phyloP scores from a whole-genome alignment of 495 filamentous ascomycete genomes.

The Corynascus novoguineensis region DNA sequence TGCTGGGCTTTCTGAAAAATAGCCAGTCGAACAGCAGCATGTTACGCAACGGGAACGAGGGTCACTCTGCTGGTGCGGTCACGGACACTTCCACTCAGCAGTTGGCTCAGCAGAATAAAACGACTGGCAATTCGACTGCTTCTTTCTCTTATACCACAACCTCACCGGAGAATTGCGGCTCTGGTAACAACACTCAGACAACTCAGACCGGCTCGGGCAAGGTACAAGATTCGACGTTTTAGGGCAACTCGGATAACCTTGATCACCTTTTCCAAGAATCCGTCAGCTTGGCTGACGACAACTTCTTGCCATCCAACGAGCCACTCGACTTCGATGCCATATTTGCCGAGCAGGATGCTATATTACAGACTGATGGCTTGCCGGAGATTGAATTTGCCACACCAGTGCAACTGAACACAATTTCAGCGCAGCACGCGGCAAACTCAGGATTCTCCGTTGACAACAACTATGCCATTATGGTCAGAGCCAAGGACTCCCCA shows the following conservation, averaged over 20 bases:
- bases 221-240: constrained; percentile 11
- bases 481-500: neutral
- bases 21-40: neutral
- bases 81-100: too few species aligned
- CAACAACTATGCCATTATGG: neutral
- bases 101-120: too few species aligned
- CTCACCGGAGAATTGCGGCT: too few species aligned
- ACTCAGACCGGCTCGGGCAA: neutral
- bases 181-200: neutral
- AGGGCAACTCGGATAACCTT: constrained; percentile 11
- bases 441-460: too few species aligned
- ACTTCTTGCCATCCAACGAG: neutral
- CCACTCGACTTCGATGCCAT: constrained; percentile 1
- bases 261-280: neutral
- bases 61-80: neutral
- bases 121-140: too few species aligned
- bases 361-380: neutral
- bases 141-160: neutral
- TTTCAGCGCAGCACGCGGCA: neutral
- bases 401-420: neutral
- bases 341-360: neutral
- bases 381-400: neutral
- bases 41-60: neutral
- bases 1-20: neutral
- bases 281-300: neutral